A percentile compares a stretch with the other conserved stretches of the same genome.
phyloP scores from a whole-genome alignment of 805 yeast genomes.

The Candida sphagnicola region DNA sequence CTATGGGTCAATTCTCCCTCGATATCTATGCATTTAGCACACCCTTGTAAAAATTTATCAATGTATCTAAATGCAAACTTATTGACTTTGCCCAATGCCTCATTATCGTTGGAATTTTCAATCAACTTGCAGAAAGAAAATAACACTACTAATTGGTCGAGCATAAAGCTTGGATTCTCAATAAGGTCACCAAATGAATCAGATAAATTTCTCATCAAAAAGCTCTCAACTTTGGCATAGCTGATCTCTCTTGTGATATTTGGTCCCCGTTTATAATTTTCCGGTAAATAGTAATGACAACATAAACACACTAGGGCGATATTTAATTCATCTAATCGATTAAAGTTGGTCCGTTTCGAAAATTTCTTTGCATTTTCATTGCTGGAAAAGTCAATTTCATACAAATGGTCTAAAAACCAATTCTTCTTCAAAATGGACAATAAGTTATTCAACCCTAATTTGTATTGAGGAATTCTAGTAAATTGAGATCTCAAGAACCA shows the following conservation, averaged over 20 bases:
- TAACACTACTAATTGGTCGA: slow-evolving; percentile 22
- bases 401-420: slow-evolving; percentile 25
- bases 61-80: slow-evolving; percentile 17
- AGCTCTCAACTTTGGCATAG: slow-evolving; percentile 19
- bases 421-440: slow-evolving; percentile 32
- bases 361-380: slow-evolving; percentile 10
- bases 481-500: slow-evolving; percentile 55
- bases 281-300: slow-evolving; percentile 43
- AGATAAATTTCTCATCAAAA: slow-evolving; percentile 17
- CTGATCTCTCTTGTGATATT: slow-evolving; percentile 18
- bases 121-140: slow-evolving; percentile 17
- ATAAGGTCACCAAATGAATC: slow-evolving; percentile 10
- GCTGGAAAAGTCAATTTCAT: slow-evolving; percentile 15
- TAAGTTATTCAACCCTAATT: slow-evolving; percentile 46
- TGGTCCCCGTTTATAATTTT: slow-evolving; percentile 18
- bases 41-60: slow-evolving; percentile 14
- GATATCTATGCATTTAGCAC: slow-evolving; percentile 2
- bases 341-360: slow-evolving; percentile 9
- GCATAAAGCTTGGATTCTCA: slow-evolving; percentile 12
- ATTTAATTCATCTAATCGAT: slow-evolving; percentile 13
- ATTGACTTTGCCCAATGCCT: slow-evolving; percentile 9
- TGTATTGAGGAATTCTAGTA: slow-evolving; percentile 46
- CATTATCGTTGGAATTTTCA: slow-evolving; percentile 6
- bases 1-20: neutral
- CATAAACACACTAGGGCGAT: slow-evolving; percentile 30